Base-by-base conservation (phyloP, 805 yeast genomes). In the Candida ovalis region DNA sequence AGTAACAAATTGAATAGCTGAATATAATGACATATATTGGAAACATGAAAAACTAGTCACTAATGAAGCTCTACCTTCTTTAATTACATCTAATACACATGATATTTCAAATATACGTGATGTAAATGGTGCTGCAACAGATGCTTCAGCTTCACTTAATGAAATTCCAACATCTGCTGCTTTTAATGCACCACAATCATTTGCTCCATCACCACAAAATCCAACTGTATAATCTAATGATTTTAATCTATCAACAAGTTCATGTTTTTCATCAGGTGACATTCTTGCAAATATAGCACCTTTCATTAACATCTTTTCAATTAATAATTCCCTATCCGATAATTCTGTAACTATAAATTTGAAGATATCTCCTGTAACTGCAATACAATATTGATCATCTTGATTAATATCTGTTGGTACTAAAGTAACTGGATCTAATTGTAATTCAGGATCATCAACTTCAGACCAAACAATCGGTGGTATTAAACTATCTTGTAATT, bases 211-310 rank as follows among this genome's bases (percentile, higher is more conserved):
- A 33, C 99, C 99, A 69, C 98, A 94, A 67, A 94, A 94, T 2
- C 97, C 96, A 42, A 89, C 96, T 0, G 96, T 88, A 63, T 92
- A 92, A 60, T 91, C 97, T 19, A 94, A 62, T 21, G 73, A 76
- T 64, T 90, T 96, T 13, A 94, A 70, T 62, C 86, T 88, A 59
- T 87, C 91, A 32, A 94, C 97, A 42, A 94, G 73, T 67, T 94
- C 99, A 65, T 94, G 97, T 62, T 94, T 94, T 66, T 94, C 99
- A 67, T 95, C 99, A 0, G 99, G 99, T 0, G 98, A 91, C 99
- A 94, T 94, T 54, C 99, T 76, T 0, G 99, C 98, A 70, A 84
- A 94, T 3, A 94, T 79, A 40, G 82, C 78, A 49, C 90, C 82
- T 52, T 78, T 81, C 71, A 89, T 71, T 46, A 94, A 73, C 63